Evolutionary conservation across 2,329 filamentous ascomycete genomes (phyloP).

Genomic region (Verticillium nubilum): DNA sequence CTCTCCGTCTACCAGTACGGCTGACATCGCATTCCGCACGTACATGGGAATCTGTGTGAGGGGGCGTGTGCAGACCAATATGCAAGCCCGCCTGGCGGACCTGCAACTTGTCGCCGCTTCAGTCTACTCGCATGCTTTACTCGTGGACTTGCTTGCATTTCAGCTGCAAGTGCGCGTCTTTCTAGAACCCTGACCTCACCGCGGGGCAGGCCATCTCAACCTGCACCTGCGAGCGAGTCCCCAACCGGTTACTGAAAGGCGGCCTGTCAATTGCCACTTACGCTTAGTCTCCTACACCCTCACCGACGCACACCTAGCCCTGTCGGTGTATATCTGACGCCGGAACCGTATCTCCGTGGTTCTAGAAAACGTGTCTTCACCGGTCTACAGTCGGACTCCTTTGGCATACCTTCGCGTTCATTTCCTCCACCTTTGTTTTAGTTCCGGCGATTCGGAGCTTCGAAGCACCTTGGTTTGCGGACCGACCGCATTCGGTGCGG

Average conservation of each 20-base stretch:
- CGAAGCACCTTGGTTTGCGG: not conserved
- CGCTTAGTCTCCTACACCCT: not conserved
- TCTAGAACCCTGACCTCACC: not conserved
- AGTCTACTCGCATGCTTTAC: not conserved
- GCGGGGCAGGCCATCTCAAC: not conserved
- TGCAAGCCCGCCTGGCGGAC: not conserved
- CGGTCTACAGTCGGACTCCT: not conserved
- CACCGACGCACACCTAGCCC: not conserved
- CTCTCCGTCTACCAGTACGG: not conserved
- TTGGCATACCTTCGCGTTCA: not conserved
- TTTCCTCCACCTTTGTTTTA: not conserved
- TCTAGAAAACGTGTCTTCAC: not conserved
- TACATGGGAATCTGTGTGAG: constrained; percentile 7
- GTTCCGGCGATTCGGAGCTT: not conserved
- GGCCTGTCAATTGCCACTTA: not conserved
- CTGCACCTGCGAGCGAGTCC: not conserved
- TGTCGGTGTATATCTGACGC: not conserved
- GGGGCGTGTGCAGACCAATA: not conserved
- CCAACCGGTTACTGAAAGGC: not conserved
- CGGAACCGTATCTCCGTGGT: not conserved
- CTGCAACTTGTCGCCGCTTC: not conserved
- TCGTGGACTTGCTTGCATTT: not conserved
- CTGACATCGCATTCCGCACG: not conserved
- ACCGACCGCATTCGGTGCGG: not conserved
- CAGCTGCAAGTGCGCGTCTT: not conserved